phyloP scores from a whole-genome alignment of 208 protist genomes.

The Leptomonas pyrrhocoris region DNA sequence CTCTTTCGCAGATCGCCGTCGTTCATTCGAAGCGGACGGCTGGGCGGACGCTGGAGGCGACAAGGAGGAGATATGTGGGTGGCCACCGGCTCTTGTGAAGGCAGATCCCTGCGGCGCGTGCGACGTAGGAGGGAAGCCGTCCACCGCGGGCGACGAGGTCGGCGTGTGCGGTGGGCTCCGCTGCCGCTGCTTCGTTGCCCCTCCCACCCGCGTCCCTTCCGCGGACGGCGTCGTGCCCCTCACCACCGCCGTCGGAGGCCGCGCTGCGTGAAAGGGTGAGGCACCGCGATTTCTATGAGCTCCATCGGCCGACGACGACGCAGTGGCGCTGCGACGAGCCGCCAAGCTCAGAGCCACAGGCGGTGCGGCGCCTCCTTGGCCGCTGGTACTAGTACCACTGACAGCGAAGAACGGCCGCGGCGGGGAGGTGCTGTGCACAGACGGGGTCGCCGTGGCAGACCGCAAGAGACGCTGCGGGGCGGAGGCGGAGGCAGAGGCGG shows the following conservation, averaged over 20 bases:
- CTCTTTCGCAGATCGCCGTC: not conserved
- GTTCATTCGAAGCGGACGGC: not conserved
- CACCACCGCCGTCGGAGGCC: not conserved
- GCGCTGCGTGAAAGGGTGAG: too few species aligned
- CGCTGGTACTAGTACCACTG: not conserved
- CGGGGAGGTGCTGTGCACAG: slow-evolving; percentile 20
- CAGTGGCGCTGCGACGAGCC: too few species aligned
- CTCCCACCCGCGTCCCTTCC: not conserved
- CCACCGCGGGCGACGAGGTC: not conserved
- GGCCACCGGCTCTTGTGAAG: too few species aligned
- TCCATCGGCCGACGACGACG: too few species aligned
- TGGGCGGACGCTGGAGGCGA: not conserved
- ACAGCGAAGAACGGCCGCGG: not conserved
- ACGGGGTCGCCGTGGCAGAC: slow-evolving; percentile 21
- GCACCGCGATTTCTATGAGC: too few species aligned
- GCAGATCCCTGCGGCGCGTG: too few species aligned
- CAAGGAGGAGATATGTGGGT: not conserved
- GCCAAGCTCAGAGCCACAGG: not conserved
- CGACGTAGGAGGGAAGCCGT: not conserved
- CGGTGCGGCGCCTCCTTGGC: not conserved
- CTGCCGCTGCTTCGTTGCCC: not conserved
- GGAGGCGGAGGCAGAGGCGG: slow-evolving; percentile 1
- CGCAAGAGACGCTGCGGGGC: slow-evolving; percentile 5
- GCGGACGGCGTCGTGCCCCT: not conserved
- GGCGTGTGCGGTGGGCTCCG: slow-evolving; percentile 1